These are phyloP conservation scores for Lolium multiflorum DNA, from an alignment of 176 grass and related monocot species.

Conservation along the genomic window DNA sequence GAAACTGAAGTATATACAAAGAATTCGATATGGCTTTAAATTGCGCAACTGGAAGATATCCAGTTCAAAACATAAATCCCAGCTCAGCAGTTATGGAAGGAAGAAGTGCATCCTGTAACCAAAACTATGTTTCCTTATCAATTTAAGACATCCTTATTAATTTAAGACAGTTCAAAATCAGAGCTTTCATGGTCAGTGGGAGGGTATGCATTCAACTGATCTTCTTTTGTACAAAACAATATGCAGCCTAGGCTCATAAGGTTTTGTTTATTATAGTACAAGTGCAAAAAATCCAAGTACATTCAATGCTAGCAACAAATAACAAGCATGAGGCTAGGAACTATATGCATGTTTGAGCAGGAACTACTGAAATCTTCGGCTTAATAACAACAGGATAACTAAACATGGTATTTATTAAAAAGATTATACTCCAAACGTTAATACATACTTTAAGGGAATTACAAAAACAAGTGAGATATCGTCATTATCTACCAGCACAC, in stretches of 20 bases:
- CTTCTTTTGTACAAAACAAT: background rate
- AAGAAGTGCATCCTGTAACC: background rate
- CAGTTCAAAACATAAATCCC: background rate
- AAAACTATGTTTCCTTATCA: constrained; percentile 16
- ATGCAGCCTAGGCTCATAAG: background rate
- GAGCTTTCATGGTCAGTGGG: background rate
- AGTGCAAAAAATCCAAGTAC: constrained; percentile 26
- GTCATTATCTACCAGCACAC: background rate
- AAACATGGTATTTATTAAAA: background rate
- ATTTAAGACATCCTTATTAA: constrained; percentile 13
- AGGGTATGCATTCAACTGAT: background rate
- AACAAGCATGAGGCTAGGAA: constrained; percentile 13
- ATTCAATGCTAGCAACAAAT: background rate
- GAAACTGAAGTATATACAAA: constrained; percentile 13
- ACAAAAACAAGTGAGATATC: background rate
- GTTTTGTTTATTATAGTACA: background rate
- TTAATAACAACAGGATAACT: constrained; percentile 18
- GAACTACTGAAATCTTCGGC: background rate
- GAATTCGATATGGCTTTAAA: background rate
- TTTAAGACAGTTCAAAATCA: background rate
- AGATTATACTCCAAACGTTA: constrained; percentile 13
- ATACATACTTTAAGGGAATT: constrained; percentile 26
- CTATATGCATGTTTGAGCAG: constrained; percentile 33
- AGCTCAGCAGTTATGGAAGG: background rate
- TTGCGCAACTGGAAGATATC: background rate